Conservation (phyloP, 768 basidiomycete species). For the Favolaschia claudopus region DNA sequence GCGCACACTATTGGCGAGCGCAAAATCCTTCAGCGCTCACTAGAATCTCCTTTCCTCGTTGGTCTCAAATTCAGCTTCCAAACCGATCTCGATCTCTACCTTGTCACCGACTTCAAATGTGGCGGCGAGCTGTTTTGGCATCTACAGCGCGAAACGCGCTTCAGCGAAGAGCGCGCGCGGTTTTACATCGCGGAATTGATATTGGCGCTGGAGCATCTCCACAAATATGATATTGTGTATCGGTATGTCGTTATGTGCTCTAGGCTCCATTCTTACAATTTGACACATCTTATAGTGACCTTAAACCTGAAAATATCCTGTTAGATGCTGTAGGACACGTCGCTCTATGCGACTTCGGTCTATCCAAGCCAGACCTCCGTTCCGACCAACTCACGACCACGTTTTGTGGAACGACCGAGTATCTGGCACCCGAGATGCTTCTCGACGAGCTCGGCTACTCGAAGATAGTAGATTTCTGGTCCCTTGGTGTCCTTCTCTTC, state of each 20-base stretch:
- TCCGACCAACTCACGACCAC: conserved; percentile 98
- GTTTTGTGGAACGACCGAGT: conserved; percentile 98
- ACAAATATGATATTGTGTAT: conserved; percentile 96
- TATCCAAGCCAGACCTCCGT: conserved; percentile 94
- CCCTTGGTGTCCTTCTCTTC: conserved; percentile 92
- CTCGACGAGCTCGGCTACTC: conserved; percentile 98
- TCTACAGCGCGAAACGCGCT: conserved; percentile 93
- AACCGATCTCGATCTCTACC: conserved; percentile 92
- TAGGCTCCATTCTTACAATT: neutral
- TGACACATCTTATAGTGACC: conserved; percentile 71
- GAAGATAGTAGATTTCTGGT: conserved; percentile 99
- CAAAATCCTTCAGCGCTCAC: conserved; percentile 93
- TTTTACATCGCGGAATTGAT: conserved; percentile 98
- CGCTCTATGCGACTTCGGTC: conserved; percentile 97
- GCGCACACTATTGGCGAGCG: conserved; percentile 99
- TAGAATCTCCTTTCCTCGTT: conserved; percentile 96
- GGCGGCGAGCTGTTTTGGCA: conserved; percentile 99
- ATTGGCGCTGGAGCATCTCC: conserved; percentile 93
- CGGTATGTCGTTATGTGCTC: conserved; percentile 61
- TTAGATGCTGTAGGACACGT: conserved; percentile 98
- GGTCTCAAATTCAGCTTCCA: conserved; percentile 99
- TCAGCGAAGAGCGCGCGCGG: conserved; percentile 89
- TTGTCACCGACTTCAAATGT: conserved; percentile 98
- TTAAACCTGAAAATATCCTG: conserved; percentile 99
- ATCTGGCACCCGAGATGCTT: conserved; percentile 98